Evolutionary conservation across 306 rosid genomes (phyloP), one percentile per base, ranked within the genome.

Genomic region (Alnus glutinosa): DNA sequence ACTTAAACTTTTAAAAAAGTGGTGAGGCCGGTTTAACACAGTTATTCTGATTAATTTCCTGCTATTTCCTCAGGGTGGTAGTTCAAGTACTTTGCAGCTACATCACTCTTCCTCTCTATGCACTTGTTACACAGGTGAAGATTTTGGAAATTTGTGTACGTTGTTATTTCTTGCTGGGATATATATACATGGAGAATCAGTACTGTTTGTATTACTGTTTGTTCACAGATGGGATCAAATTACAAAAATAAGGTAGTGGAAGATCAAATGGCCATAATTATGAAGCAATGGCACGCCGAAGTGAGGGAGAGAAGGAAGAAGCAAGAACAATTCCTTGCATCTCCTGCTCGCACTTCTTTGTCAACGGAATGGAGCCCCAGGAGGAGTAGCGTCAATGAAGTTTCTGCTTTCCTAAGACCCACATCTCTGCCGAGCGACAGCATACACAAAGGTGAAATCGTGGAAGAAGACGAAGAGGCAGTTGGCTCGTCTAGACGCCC

Each of bases 71-170:
- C 84, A 85, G 88, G 57, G 81, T 85, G 55, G 9, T 42, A 0
- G 74, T 72, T 28, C 88, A 85, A 75, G 77, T 85, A 48, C 76
- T 85, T 47, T 85, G 83, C 81, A 82, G 79, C 86, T 85, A 85
- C 51, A 71, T 82, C 39, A 85, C 88, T 42, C 88, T 82, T 66
- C 88, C 88, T 42, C 83, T 85, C 44, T 85, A 82, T 72, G 84
- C 88, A 57, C 88, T 85, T 37, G 86, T 85, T 30, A 85, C 83
- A 75, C 81, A 85, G 88, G 88, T 77, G 51, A 81, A 42, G 34
- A 37, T 36, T 15, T 67, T 64, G 1, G 37, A 30, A 72, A 52
- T 10, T 59, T 59, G 0, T 49, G 28, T 23, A 0, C 28, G 28
- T 39, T 6, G 0, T 42, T 42, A 3, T 13, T 28, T n/a, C 39